phyloP scores from a whole-genome alignment of 1,284 basidiomycete genomes.

The Melampsora americana region DNA sequence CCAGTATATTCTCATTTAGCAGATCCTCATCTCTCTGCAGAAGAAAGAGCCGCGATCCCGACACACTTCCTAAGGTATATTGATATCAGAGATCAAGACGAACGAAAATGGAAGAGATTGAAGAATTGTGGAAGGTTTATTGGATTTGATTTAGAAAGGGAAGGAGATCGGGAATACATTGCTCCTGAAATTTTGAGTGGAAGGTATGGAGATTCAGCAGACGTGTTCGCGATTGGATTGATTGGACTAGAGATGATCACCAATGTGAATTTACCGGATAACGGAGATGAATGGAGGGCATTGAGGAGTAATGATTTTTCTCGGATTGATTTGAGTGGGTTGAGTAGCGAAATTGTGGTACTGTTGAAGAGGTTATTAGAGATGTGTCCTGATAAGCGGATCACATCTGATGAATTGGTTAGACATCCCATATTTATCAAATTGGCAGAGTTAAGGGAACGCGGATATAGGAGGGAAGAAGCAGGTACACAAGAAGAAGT shows the following conservation, averaged over 20 bases:
- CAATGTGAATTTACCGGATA: conserved; percentile 92
- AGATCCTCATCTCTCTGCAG: not conserved
- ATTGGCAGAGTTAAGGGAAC: conserved; percentile 5
- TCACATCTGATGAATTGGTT: conserved; percentile 26
- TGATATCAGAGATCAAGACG: conserved; percentile 16
- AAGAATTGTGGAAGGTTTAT: conserved; percentile 50
- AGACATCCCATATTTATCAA: conserved; percentile 26
- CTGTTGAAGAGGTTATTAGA: conserved; percentile 55
- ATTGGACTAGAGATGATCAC: conserved; percentile 90
- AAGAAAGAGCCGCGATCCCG: conserved; percentile 13
- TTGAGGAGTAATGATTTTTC: conserved; percentile 87
- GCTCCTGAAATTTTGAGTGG: conserved; percentile 96
- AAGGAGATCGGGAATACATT: conserved; percentile 96
- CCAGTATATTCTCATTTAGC: conserved; percentile 17
- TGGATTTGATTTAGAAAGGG: conserved; percentile 74
- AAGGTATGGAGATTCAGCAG: conserved; percentile 84
- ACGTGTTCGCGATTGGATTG: conserved; percentile 97
- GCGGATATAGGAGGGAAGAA: conserved; percentile 14
- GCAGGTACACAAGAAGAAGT: not conserved
- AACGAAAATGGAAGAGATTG: conserved; percentile 65
- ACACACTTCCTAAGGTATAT: conserved; percentile 45
- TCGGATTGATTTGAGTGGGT: conserved; percentile 71
- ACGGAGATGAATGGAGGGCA: conserved; percentile 93
- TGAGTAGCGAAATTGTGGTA: conserved; percentile 68
- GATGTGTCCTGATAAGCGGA: conserved; percentile 47